Base-by-base conservation (phyloP, 2,329 filamentous ascomycete species). In the Ascocoryne sarcoides region DNA sequence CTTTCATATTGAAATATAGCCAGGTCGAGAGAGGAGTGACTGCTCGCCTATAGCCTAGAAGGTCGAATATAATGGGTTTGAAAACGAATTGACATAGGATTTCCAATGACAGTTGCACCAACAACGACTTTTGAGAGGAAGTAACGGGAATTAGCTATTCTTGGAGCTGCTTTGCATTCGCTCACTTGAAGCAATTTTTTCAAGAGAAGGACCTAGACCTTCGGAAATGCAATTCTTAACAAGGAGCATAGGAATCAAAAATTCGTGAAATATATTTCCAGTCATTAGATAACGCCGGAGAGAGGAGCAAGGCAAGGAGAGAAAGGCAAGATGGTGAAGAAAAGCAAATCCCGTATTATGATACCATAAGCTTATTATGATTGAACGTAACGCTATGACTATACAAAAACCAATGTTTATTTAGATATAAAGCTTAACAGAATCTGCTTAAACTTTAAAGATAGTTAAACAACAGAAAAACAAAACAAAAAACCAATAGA, bases 11-110 rank as follows among this genome's bases (percentile, higher is more conserved):
- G 40, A 10, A 43, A 47, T 57, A 56, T 34, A 49, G 52, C 42
- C 62, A 64, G 4, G 56, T 49, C 2, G 55, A 51, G 39, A 64
- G 50, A 2, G 57, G 46, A 15, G 52, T 49, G 33, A 63, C 37
- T 15, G 45, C 40, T 9, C 60, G 60, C 3, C 54, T 55, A 41
- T 55, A 34, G 16, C 62, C 60, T 4, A 62, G 16, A 5, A 50
- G 47, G 18, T 53, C 42, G 42, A 60, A 60, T 12, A 62, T 26
- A 16, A 59, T 12, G 20, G 46, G 21, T 34, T 54, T 57, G 40
- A 58, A 48, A 10, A 58, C n/a, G 18, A 56, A 52, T 46, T 62
- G 58, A 41, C 60, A 62, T 8, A 60, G 19, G 12, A 52, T 33
- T n/a, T n/a, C 50, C 49, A 17, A 52, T 36, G 29, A 57, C 32